phyloP scores from a whole-genome alignment of 345 rosid species.

The Citrus cavaleriei region DNA sequence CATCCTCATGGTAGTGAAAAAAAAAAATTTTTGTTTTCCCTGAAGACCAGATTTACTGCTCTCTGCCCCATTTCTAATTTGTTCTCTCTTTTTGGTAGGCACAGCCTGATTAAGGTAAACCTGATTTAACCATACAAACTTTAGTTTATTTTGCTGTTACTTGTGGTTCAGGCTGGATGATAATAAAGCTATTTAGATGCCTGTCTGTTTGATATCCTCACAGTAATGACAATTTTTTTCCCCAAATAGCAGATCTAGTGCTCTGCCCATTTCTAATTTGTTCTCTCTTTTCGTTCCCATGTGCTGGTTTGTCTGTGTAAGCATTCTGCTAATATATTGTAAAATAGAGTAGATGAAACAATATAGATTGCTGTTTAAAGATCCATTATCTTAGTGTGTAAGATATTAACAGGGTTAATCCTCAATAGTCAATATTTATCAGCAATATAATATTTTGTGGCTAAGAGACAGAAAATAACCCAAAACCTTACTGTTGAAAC shows the following conservation, averaged over 20 bases:
- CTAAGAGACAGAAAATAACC: slow-evolving; percentile 4
- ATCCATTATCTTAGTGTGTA: not conserved
- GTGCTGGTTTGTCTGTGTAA: not conserved
- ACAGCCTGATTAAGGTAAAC: not conserved
- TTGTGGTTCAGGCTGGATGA: not conserved
- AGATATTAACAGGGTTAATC: not conserved
- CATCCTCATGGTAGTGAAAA: not conserved
- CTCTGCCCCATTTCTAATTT: not conserved
- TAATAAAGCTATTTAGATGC: not conserved
- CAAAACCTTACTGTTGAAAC: slow-evolving; percentile 10
- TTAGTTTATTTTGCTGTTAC: not conserved
- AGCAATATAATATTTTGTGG: not conserved
- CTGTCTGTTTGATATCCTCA: not conserved
- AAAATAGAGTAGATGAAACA: not conserved
- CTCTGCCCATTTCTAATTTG: not conserved
- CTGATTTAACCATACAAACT: not conserved
- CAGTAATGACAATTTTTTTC: not conserved
- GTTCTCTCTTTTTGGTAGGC: not conserved
- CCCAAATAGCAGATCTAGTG: not conserved
- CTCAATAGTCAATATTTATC: not conserved
- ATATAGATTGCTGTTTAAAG: not conserved
- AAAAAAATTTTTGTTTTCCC: no score
- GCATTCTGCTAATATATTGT: not conserved
- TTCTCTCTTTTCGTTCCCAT: not conserved
- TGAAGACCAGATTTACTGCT: not conserved